These are phyloP conservation scores for Chrysoporthe deuterocubensis DNA, from an alignment of 2,329 filamentous ascomycete genomes.

Conservation along the genomic window DNA sequence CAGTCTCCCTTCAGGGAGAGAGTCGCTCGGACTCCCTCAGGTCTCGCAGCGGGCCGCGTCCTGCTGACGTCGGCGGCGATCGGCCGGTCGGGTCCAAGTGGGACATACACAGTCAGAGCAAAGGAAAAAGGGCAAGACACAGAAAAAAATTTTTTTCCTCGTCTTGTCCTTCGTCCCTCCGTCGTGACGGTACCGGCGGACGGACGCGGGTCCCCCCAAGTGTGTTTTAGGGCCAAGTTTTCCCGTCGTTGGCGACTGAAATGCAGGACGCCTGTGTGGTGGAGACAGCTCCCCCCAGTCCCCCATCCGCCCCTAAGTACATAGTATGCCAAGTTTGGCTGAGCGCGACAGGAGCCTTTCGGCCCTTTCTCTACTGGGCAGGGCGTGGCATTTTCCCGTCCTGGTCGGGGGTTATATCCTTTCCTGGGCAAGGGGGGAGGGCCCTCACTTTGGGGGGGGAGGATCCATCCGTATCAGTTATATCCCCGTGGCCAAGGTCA, in stretches of 20 bases:
- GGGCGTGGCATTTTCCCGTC: slow-evolving; percentile 16
- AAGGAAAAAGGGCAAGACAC: neutral
- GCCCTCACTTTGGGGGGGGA: neutral
- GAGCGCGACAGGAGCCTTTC: slow-evolving; percentile 17
- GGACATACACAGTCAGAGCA: neutral
- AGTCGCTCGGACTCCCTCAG: too few species aligned
- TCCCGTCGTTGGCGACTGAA: slow-evolving; percentile 23
- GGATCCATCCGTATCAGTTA: slow-evolving; percentile 16
- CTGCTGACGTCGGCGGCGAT: slow-evolving; percentile 25
- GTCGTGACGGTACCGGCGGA: slow-evolving; percentile 7
- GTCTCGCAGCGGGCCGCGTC: neutral
- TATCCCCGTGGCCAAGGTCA: neutral
- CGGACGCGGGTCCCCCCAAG: slow-evolving; percentile 9
- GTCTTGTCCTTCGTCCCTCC: neutral
- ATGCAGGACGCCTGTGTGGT: slow-evolving; percentile 11
- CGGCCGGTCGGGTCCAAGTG: slow-evolving; percentile 2
- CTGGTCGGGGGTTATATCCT: slow-evolving; percentile 7
- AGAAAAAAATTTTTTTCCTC: neutral
- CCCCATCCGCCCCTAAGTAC: neutral
- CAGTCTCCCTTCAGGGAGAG: too few species aligned
- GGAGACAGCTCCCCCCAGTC: neutral
- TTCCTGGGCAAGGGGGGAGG: slow-evolving; percentile 8
- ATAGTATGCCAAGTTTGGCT: slow-evolving; percentile 1
- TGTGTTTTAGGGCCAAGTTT: slow-evolving; percentile 14
- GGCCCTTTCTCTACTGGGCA: slow-evolving; percentile 27